Evolutionary conservation across 73 alveolate species (phyloP), one percentile per base, ranked within the genome.

Genomic region (Paramecium tetraurelia): DNA sequence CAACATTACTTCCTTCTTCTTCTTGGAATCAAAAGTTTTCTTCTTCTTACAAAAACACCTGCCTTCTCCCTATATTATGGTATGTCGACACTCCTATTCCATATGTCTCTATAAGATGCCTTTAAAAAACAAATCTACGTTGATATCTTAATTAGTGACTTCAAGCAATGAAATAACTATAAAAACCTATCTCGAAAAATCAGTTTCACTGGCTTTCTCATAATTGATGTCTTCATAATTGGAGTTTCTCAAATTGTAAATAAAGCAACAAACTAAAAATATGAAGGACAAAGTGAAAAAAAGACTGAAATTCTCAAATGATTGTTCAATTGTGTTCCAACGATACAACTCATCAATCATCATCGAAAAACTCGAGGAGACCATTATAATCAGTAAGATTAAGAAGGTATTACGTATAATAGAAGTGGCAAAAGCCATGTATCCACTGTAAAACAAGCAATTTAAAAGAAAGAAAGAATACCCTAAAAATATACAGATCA

Each of bases 41-140:
- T 63, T 86, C 71, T 86, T 40, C 22, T 86, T 86, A 43, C 93
- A 86, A 63, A 86, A 86, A 35, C 93, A 86, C 41, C 63, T n/a
- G 5, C 68, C 93, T 31, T 18, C 70, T n/a, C 85, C 87, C 11
- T 63, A 58, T 31, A 75, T 75, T 10, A 75, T 41, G 12, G 57
- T 38, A 36, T 75, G 87, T 41, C 40, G 12, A 38, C 87, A 75
- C 38, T 75, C 58, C 14, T 22, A 35, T n/a, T 75, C 87, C 87
- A 75, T 75, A 22, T 75, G 87, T 41, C 59, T 33, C 18, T 75
- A n/a, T 75, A 75, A 38, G n/a, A 75, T 75, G 20, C 87, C 87
- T 38, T 75, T 38, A 41, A 75, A 75, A 75, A 18, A 75, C 18
- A 75, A 38, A 11, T 75, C 59, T 14, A 75, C 68, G 38, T 75